Evolutionary conservation across 257 asterid genomes (phyloP), one percentile per base, ranked within the genome.

Genomic region (Salvia hispanica): DNA sequence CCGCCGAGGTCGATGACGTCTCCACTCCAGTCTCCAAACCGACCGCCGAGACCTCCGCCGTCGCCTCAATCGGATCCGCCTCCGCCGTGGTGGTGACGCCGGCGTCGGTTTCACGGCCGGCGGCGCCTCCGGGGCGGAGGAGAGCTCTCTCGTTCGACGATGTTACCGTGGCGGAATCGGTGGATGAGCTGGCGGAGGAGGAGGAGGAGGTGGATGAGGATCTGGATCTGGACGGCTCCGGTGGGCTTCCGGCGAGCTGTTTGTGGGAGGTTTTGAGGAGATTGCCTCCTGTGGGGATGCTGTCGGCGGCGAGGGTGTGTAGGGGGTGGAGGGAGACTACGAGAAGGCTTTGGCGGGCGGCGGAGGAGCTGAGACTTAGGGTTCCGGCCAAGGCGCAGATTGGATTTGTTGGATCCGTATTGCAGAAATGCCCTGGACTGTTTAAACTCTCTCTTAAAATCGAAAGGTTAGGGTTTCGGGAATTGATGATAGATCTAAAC

Each of bases 191-290:
- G 59, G 78, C 76, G 70, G 88, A 39, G 40, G 40, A 69, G 43
- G 81, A 71, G 51, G 78, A 14, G 55, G 91, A 80, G 18, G 44
- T 58, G 72, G 84, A 72, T 25, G 78, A 60, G 81, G 87, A 78
- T 46, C 28, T 31, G 79, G 94, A 82, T 78, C 82, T 78, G 53
- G 78, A 70, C 10, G 77, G 74, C 46, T 67, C 83, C 21, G 90
- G 89, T 16, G 76, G 75, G 61, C 58, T 92, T 54, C 91, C 95
- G 66, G 71, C 45, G 81, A 78, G 47, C 42, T 87, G 90, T 76
- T 61, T 87, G 72, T 91, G 97, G 96, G 96, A 94, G 87, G 80
- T 94, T 70, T 43, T 94, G 65, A 81, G 77, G 91, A 84, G 99
- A 74, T 71, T 94, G 57, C 96, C 96, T 62, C 99, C 99, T 3